Evolutionary conservation across 2,329 filamentous ascomycete genomes (phyloP).

Genomic region (Teratosphaeria nubilosa): DNA sequence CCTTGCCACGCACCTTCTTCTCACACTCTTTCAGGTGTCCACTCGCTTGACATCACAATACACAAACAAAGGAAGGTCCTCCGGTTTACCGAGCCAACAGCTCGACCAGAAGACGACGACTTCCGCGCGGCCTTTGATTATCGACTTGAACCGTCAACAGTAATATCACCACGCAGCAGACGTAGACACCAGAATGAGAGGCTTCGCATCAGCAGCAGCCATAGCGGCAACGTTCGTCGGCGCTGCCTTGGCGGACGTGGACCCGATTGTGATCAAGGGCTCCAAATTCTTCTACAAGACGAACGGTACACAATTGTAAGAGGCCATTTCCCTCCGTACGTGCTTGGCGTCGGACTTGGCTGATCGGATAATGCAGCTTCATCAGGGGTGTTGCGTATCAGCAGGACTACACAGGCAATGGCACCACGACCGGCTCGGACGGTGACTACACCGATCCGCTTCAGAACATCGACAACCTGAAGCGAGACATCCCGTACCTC

Average conservation of each 20-base stretch:
- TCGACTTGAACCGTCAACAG: neutral
- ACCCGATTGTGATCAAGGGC: conserved; percentile 63
- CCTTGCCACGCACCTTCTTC: neutral
- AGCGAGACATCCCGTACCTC: conserved; percentile 77
- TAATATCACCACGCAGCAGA: neutral
- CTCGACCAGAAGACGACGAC: neutral
- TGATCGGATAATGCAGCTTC: conserved; percentile 41
- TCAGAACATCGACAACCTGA: conserved; percentile 51
- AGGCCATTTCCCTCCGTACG: neutral
- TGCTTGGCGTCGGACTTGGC: neutral
- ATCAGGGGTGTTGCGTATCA: conserved; percentile 95
- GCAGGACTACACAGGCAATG: conserved; percentile 49
- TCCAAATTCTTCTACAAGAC: conserved; percentile 85
- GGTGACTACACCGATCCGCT: conserved; percentile 71
- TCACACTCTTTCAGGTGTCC: neutral
- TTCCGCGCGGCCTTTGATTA: neutral
- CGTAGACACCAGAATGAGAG: conserved; percentile 41
- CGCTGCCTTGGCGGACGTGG: conserved; percentile 45
- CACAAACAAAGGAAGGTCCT: neutral
- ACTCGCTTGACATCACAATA: neutral
- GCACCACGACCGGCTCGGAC: conserved; percentile 26
- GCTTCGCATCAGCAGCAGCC: conserved; percentile 43
- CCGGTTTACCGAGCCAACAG: neutral
- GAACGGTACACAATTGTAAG: conserved; percentile 63
- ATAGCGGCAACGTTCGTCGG: conserved; percentile 35